phyloP scores from a whole-genome alignment of 164 flowering plant species.

The Aristolochia californica region DNA sequence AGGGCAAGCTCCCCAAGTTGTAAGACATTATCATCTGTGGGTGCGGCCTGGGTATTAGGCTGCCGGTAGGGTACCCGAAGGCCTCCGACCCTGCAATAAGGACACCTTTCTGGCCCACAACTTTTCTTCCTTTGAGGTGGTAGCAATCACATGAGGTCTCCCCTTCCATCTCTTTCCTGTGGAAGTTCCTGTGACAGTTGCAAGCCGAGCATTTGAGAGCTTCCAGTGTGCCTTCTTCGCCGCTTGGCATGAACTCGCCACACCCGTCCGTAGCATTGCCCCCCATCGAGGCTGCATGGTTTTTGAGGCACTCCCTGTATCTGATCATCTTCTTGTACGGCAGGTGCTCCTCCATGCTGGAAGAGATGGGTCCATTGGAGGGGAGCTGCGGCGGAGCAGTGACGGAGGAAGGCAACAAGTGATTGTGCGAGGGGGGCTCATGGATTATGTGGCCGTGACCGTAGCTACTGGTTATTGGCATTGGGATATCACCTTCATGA shows the following conservation, averaged over 20 bases:
- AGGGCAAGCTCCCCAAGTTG: slow-evolving; percentile 30
- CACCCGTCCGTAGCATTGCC: slow-evolving; percentile 88
- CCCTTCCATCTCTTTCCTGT: slow-evolving; percentile 62
- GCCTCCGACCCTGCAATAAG: slow-evolving; percentile 22
- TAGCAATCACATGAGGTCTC: slow-evolving; percentile 15
- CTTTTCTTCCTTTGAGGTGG: slow-evolving; percentile 32
- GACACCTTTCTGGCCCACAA: slow-evolving; percentile 30
- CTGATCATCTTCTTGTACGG: slow-evolving; percentile 32
- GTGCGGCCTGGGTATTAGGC: slow-evolving; percentile 22
- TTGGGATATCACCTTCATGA: slow-evolving; percentile 50
- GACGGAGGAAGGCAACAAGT: slow-evolving; percentile 24
- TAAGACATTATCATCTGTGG: slow-evolving; percentile 51
- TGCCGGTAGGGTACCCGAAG: slow-evolving; percentile 34
- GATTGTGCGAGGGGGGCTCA: slow-evolving; percentile 26
- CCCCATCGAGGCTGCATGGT: slow-evolving; percentile 89
- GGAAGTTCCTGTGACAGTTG: slow-evolving; percentile 91
- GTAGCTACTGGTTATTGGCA: slow-evolving; percentile 46
- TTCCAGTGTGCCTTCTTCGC: slow-evolving; percentile 60
- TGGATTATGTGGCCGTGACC: slow-evolving; percentile 37
- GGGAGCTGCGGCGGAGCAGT: slow-evolving; percentile 9
- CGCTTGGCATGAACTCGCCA: slow-evolving; percentile 88
- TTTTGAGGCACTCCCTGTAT: slow-evolving; percentile 78
- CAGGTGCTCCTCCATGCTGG: slow-evolving; percentile 8
- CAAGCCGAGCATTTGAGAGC: slow-evolving; percentile 83
- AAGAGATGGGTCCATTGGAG: slow-evolving; percentile 18